Conservation (phyloP, 179 eudicot species). For the Spinacia oleracea region DNA sequence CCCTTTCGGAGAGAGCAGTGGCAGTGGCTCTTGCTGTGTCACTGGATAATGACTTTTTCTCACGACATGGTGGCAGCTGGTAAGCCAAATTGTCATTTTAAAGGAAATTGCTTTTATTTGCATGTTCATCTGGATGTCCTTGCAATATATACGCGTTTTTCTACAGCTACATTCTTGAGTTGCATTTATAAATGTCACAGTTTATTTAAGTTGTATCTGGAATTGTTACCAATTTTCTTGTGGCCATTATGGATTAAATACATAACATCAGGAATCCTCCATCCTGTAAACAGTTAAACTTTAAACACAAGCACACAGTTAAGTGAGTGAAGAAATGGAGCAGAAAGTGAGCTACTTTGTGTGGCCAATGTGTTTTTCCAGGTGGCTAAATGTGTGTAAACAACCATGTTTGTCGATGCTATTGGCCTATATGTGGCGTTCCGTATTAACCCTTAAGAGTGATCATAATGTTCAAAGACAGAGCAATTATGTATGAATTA, state of each 20-base stretch:
- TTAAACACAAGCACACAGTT: not conserved
- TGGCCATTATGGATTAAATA: not conserved
- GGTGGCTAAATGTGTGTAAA: not conserved
- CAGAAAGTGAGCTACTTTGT: not conserved
- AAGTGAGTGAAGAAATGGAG: not conserved
- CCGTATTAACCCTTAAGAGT: no score
- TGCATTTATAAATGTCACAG: not conserved
- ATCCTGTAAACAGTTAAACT: no score
- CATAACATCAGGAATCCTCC: not conserved
- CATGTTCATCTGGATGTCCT: not conserved
- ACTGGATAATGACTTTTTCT: slow-evolving; percentile 90
- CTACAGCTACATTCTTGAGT: not conserved
- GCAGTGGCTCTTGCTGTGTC: slow-evolving; percentile 93
- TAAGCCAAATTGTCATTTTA: slow-evolving; percentile 35
- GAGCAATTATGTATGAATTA: no score
- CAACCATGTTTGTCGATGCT: not conserved
- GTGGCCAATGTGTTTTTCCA: not conserved
- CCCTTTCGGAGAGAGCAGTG: slow-evolving; percentile 92
- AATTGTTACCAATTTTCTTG: not conserved
- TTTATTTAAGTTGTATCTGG: not conserved
- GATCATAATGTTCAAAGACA: no score
- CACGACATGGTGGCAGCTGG: slow-evolving; percentile 89
- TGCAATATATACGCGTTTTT: not conserved
- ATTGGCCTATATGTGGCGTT: not conserved
- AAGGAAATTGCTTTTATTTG: not conserved